Base-by-base conservation (phyloP, 2,329 filamentous ascomycete species). In the Cladosporium sp. region DNA sequence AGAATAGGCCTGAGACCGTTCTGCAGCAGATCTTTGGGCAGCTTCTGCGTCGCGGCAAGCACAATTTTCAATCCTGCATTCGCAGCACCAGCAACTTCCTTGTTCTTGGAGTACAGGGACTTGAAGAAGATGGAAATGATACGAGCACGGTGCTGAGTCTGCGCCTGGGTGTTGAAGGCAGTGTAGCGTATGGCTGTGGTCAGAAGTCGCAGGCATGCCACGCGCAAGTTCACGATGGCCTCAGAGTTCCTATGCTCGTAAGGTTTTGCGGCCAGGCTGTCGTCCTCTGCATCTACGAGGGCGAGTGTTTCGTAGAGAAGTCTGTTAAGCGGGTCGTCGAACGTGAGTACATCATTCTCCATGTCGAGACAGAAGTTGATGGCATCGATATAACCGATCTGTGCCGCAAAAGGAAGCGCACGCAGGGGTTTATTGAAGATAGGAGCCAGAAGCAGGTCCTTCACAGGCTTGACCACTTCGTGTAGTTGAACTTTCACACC, bases 121-220 rank as follows among this genome's bases (percentile, higher is more conserved):
- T 97, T 97, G 82, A 99, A 99, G 76, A 99, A 99, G 1, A 97
- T 91, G 0, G 90, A 86, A 17, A 99, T 92, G 48, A 97, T 96
- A 32, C 73, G 73, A 34, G 73, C 73, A 44, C 84, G 79, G 60
- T 79, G 76, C 59, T 80, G 78, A 37, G 79, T 83, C 36, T 85
- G 82, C 22, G 61, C 60, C 52, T 60, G 63, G 55, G 90, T 91
- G 60, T 87, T 87, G 70, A 97, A 97, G 34, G 97, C 93, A 4
- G 93, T 89, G 69, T 96, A 94, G 42, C 86, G 84, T 83, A 97
- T 96, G 0, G 94, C 94, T 59, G 91, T 95, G 50, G 91, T 96
- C 36, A 99, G 78, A 37, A 99, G 86, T 60, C 88, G 91, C 68
- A 99, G 91, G 66, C 95, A 99, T 9, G 94, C 90, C 10, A 99